Base-by-base conservation (phyloP, 257 asterid species). In the Hygrophila difformis region DNA sequence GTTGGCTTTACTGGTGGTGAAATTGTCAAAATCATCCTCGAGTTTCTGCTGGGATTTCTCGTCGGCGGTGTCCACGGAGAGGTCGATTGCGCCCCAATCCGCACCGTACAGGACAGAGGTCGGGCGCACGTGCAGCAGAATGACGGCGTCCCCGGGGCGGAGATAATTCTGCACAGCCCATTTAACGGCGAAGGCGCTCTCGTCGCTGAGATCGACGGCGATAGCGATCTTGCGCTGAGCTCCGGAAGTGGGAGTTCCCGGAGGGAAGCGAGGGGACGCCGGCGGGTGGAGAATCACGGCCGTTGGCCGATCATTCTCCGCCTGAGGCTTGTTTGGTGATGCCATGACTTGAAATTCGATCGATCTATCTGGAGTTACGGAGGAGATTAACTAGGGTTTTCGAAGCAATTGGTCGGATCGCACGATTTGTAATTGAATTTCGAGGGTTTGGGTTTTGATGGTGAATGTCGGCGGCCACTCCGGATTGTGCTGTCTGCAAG, bases 81-180 rank as follows among this genome's bases (percentile, higher is more conserved):
- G 35, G 23, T 66, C 79, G 21, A 63, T 41, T 22, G 79, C 74
- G 24, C 94, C 94, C 94, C 91, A 82, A 51, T 82, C 87, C 44
- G 94, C 82, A 8, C 82, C 82, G 63, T 74, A 74, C 0, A 74
- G 75, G 57, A 74, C 70, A 49, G 77, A 69, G 56, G 77, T 69
- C 12, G 82, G 78, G 39, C 77, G 78, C 9, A 70, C 78, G 68
- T 74, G 82, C n/a, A 74, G 91, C 67, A 82, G 94, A 24, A 82
- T 73, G 51, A 82, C 86, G 65, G 81, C 73, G 61, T 82, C 86
- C 10, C 89, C 94, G 0, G 77, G 81, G 16, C 94, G 84, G 62
- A 78, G 79, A 44, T 78, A 82, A 29, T 82, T 82, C 39, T 76
- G 81, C 14, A 82, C 89, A 0, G 86, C 83, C 94, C 89, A 82